Evolutionary conservation across 768 basidiomycete species (phyloP).

Genomic region (Rhodotorula paludigena): DNA sequence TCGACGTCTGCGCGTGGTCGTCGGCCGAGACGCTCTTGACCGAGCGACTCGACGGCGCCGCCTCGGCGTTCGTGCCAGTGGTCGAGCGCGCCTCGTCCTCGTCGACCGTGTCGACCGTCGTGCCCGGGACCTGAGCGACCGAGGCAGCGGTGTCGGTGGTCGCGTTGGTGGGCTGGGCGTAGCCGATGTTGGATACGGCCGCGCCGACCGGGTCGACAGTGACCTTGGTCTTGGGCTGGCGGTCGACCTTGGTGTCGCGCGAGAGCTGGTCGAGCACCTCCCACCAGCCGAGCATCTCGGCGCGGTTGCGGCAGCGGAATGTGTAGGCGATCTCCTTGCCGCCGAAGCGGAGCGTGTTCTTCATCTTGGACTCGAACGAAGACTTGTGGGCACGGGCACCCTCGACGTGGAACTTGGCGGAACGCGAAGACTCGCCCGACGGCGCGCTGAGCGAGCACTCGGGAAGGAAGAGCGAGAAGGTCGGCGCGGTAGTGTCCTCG

Average conservation of each 20-base stretch:
- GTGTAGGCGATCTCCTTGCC: conserved; percentile 41
- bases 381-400: conserved; percentile 12
- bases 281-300: conserved; percentile 39
- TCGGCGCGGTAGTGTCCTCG: conserved; percentile 34
- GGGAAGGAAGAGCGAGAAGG: conserved; percentile 45
- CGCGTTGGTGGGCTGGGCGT: not conserved
- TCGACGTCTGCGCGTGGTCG: not conserved
- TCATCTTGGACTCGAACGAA: conserved; percentile 26
- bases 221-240: not conserved
- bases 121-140: conserved; percentile 20
- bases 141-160: not conserved
- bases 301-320: conserved; percentile 39
- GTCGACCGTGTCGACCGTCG: not conserved
- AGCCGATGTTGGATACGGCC: conserved; percentile 34
- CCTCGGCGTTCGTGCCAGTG: conserved; percentile 1
- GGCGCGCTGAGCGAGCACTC: conserved; percentile 42
- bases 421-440: conserved; percentile 28
- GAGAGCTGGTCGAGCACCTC: conserved; percentile 35
- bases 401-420: conserved; percentile 23
- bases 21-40: conserved; percentile 1
- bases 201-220: conserved; percentile 23
- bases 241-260: conserved; percentile 35
- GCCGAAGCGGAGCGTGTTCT: conserved; percentile 36
- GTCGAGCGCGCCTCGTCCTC: conserved; percentile 4
- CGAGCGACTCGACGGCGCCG: not conserved